Evolutionary conservation across 768 basidiomycete genomes (phyloP), one percentile per base, ranked within the genome.

Genomic region (Leccinum fibrillosum): DNA sequence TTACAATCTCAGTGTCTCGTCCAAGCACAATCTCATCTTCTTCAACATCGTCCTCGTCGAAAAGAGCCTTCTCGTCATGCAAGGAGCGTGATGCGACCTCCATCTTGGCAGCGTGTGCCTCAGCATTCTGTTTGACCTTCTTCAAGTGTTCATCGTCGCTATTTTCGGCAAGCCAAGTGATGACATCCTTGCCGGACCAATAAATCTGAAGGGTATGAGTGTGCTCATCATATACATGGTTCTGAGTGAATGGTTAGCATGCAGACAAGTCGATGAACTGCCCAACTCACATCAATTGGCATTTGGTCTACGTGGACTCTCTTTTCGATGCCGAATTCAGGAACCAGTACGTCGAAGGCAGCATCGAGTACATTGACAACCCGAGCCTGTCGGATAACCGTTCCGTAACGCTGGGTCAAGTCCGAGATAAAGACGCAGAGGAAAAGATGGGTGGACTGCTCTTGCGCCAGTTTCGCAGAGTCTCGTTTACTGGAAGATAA

Each of bases 251-350:
- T n/a, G 17, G 60, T 77, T 30, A 74, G 63, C 25, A 15, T n/a
- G 13, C 7, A 10, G 19, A 17, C 42, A 48, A 9, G 54, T 52
- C 13, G 5, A 47, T 32, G 2, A 48, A 54, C 45, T 21, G 42
- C 21, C 12, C 49, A 9, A 74, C 88, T 75, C 68, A 94, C 93
- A 63, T 97, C 93, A 58, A 97, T 92, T 25, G 97, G 96, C 92
- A 99, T 97, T 75, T 98, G 94, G 70, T 98, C 97, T 44, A 95
- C 92, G 67, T 98, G 97, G 3, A 98, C 95, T 37, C 97, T 85
- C 79, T 99, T 99, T 78, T 99, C 97, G 64, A 99, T 98, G 32
- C 96, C 93, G 69, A 98, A 98, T 72, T 98, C 97, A 44, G 93
- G 90, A 12, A 98, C 86, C 32, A 96, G 77, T 28, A 99, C 96